Evolutionary conservation across 2,329 filamentous ascomycete genomes (phyloP).

Genomic region (Leptographium lundbergii): DNA sequence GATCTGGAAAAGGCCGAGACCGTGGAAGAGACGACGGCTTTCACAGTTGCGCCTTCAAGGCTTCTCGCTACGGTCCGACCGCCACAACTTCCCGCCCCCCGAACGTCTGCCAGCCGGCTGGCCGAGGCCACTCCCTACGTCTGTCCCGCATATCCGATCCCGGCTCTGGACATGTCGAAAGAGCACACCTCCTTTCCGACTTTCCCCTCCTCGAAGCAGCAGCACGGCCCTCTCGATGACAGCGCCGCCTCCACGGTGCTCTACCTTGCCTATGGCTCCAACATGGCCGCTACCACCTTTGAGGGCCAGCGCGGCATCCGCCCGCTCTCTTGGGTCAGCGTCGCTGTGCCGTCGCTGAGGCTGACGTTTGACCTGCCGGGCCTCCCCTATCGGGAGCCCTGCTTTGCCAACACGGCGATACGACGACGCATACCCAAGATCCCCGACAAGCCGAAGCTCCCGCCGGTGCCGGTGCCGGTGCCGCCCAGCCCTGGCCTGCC

Average conservation of each 20-base stretch:
- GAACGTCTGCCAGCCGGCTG: conserved; percentile 26
- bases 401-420: conserved; percentile 67
- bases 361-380: conserved; percentile 80
- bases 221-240: not conserved
- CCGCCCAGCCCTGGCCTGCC: conserved; percentile 5
- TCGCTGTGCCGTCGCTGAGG: conserved; percentile 63
- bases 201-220: not conserved
- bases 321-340: conserved; percentile 69
- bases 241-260: conserved; percentile 35
- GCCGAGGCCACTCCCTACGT: conserved; percentile 13
- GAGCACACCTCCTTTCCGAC: not conserved
- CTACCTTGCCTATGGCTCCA: conserved; percentile 87
- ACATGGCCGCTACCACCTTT: conserved; percentile 71
- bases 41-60: not conserved
- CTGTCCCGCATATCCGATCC: conserved; percentile 8
- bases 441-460: conserved; percentile 18
- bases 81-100: conserved; percentile 11
- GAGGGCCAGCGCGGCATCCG: conserved; percentile 63
- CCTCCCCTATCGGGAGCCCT: conserved; percentile 77
- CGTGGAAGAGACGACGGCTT: not conserved
- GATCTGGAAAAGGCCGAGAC: not conserved
- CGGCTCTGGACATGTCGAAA: not conserved
- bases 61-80: not conserved
- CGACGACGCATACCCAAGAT: conserved; percentile 41
- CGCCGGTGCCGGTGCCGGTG: conserved; percentile 11